phyloP scores from a whole-genome alignment of 1,284 basidiomycete genomes.

The Austroboletus niveus region DNA sequence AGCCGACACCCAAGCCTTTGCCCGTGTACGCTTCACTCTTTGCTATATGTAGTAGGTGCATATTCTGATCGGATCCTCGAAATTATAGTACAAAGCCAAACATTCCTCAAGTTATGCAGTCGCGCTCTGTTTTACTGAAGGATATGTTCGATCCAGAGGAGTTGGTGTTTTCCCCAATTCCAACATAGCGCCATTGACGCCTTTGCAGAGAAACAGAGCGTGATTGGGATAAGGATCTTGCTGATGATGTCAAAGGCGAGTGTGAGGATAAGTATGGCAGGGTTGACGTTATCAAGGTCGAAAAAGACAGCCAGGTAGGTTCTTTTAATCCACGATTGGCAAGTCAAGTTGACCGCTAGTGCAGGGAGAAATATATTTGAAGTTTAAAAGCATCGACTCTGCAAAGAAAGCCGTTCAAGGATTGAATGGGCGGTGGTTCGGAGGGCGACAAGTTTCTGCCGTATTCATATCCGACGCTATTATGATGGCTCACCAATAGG shows the following conservation, averaged over 20 bases:
- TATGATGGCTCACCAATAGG: slow-evolving; percentile 85
- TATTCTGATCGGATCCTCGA: slow-evolving; percentile 10
- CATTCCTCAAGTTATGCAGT: slow-evolving; percentile 78
- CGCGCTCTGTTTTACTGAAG: slow-evolving; percentile 81
- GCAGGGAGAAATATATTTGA: slow-evolving; percentile 98
- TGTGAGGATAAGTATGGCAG: slow-evolving; percentile 89
- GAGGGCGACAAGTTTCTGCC: slow-evolving; percentile 84
- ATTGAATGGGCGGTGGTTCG: slow-evolving; percentile 95
- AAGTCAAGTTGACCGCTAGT: slow-evolving; percentile 1
- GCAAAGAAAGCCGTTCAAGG: slow-evolving; percentile 86
- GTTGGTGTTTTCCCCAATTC: slow-evolving; percentile 43
- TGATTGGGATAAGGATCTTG: slow-evolving; percentile 96
- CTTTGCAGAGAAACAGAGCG: slow-evolving; percentile 81
- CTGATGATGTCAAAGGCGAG: slow-evolving; percentile 94
- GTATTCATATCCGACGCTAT: slow-evolving; percentile 87
- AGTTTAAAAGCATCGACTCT: slow-evolving; percentile 77
- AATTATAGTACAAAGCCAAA: slow-evolving; percentile 57
- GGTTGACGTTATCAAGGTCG: slow-evolving; percentile 87
- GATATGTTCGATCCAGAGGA: slow-evolving; percentile 98
- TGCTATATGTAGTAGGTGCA: background rate
- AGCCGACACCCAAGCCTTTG: slow-evolving; percentile 57
- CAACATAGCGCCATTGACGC: slow-evolving; percentile 4
- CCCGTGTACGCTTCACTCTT: slow-evolving; percentile 50
- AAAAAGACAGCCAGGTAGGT: slow-evolving; percentile 87
- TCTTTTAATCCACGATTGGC: background rate